A percentile compares a stretch with the other conserved stretches of the same genome.
Conservation (phyloP, 2,329 filamentous ascomycete species). For the Penicillium sp. region DNA sequence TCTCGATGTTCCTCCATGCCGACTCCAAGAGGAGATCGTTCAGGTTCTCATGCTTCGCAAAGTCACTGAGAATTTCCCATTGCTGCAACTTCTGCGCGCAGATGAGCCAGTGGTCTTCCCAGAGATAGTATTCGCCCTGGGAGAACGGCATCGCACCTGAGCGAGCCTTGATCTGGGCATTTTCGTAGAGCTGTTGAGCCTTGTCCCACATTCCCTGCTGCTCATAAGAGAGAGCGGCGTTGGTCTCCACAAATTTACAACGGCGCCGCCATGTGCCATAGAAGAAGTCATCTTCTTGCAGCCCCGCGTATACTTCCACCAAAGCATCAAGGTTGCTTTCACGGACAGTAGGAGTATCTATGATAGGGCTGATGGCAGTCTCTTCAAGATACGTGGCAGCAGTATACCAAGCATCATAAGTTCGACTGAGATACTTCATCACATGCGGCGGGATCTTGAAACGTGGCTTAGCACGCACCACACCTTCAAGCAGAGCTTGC, state of each 20-base stretch:
- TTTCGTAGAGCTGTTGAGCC: conserved; percentile 91
- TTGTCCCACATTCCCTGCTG: conserved; percentile 99
- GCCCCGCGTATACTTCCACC: conserved; percentile 78
- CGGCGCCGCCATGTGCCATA: conserved; percentile 93
- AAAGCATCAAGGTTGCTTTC: conserved; percentile 94
- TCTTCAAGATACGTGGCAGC: conserved; percentile 83
- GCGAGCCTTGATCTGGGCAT: conserved; percentile 90
- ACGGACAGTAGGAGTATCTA: conserved; percentile 72
- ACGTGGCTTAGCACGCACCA: conserved; percentile 71
- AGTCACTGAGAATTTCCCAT: conserved; percentile 96
- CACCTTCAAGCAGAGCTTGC: conserved; percentile 80
- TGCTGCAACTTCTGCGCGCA: conserved; percentile 97
- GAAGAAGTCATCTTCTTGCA: conserved; percentile 94
- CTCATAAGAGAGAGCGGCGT: conserved; percentile 92
- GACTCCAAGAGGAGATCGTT: conserved; percentile 92
- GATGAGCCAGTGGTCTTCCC: conserved; percentile 98
- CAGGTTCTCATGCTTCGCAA: conserved; percentile 97
- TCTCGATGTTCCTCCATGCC: conserved; percentile 89
- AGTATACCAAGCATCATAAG: conserved; percentile 97
- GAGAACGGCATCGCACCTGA: conserved; percentile 92
- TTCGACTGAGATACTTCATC: conserved; percentile 86
- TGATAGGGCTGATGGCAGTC: conserved; percentile 69
- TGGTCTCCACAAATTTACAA: conserved; percentile 94
- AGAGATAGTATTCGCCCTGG: conserved; percentile 94
- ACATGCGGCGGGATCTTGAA: conserved; percentile 93